phyloP scores from a whole-genome alignment of 208 protist species.

The Perkinsela sp. region DNA sequence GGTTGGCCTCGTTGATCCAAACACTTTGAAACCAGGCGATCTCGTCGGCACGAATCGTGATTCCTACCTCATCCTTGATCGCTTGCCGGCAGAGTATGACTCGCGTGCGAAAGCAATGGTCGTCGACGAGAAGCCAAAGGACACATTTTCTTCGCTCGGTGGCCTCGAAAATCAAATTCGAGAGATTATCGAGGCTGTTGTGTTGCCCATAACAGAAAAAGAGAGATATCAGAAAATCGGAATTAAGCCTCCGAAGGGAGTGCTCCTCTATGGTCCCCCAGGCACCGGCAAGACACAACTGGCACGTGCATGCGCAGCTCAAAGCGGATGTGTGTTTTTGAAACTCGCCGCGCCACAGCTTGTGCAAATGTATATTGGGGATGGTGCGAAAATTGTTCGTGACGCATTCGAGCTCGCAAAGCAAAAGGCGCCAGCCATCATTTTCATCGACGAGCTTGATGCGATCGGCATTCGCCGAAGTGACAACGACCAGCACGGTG shows the following conservation, averaged over 20 bases:
- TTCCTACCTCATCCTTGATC: slow-evolving; percentile 96
- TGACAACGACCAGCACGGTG: slow-evolving; percentile 82
- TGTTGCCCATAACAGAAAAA: slow-evolving; percentile 94
- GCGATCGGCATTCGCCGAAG: slow-evolving; percentile 94
- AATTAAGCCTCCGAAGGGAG: slow-evolving; percentile 96
- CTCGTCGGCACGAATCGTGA: slow-evolving; percentile 99
- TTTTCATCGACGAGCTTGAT: slow-evolving; percentile 99
- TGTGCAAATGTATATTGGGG: slow-evolving; percentile 88
- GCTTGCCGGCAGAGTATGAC: slow-evolving; percentile 96
- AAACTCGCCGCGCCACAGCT: slow-evolving; percentile 97
- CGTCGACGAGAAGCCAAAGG: slow-evolving; percentile 96
- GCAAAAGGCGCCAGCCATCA: slow-evolving; percentile 95
- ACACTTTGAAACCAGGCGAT: slow-evolving; percentile 85
- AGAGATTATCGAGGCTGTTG: slow-evolving; percentile 89
- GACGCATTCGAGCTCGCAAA: slow-evolving; percentile 98
- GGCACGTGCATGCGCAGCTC: slow-evolving; percentile 91
- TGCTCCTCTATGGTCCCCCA: slow-evolving; percentile 84
- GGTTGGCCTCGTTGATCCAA: slow-evolving; percentile 91
- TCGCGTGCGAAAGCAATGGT: slow-evolving; percentile 99
- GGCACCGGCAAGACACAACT: slow-evolving; percentile 91
- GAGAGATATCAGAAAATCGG: slow-evolving; percentile 92
- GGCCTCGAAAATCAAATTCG: slow-evolving; percentile 99
- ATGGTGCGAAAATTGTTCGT: slow-evolving; percentile 96
- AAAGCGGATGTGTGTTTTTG: slow-evolving; percentile 93
- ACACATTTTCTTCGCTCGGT: slow-evolving; percentile 95